phyloP scores from a whole-genome alignment of 202 grass and related monocot species.

The Elaeis oleifera region DNA sequence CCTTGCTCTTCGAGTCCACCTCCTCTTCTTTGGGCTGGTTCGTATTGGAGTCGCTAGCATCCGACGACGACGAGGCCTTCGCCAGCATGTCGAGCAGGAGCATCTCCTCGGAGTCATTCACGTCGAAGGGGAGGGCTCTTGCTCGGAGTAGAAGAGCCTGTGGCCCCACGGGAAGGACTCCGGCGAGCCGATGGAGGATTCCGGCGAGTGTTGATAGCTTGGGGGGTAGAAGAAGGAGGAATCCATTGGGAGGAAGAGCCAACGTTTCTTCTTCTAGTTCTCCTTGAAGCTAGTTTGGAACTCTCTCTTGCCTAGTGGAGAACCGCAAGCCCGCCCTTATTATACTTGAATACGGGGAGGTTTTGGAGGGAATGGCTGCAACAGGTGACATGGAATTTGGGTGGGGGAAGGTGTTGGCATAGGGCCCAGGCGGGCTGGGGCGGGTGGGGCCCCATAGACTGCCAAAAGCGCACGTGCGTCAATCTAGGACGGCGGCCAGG shows the following conservation, averaged over 20 bases:
- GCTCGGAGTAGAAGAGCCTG: neutral
- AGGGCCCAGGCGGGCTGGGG: neutral
- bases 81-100: conserved; percentile 10
- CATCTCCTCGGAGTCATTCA: conserved; percentile 16
- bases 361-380: neutral
- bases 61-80: conserved; percentile 1
- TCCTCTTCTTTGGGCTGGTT: neutral
- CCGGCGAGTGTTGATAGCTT: neutral
- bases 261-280: neutral
- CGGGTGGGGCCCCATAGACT: too few species aligned
- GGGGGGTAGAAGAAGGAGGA: neutral
- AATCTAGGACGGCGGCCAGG: conserved; percentile 1
- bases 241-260: neutral
- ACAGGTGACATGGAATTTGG: too few species aligned
- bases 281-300: too few species aligned
- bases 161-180: neutral
- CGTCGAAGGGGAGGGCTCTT: neutral
- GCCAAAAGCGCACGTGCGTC: conserved; percentile 2
- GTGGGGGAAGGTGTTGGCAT: neutral
- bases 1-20: conserved; percentile 2
- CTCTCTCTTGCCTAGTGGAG: too few species aligned
- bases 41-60: neutral
- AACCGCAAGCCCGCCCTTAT: neutral
- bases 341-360: neutral
- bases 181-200: neutral